Percentiles rank a stretch among this genome's conserved stretches.
phyloP scores from a whole-genome alignment of 2,329 filamentous ascomycete genomes.

The Pseudocercospora fuligena region DNA sequence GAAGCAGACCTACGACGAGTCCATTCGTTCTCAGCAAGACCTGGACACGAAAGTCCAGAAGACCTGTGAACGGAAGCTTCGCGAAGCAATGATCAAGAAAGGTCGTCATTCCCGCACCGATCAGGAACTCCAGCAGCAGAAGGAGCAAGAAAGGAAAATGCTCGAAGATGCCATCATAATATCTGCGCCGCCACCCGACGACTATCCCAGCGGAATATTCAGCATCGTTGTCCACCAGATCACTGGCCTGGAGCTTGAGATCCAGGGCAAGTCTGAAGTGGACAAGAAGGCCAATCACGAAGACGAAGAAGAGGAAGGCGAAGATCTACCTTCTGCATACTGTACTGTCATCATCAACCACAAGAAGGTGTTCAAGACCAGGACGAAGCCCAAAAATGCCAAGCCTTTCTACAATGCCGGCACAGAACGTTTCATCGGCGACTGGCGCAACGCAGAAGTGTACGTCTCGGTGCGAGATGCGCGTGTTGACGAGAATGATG shows the following conservation, averaged over 20 bases:
- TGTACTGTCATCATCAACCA: conserved; percentile 77
- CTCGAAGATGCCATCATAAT: conserved; percentile 67
- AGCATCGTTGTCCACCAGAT: conserved; percentile 76
- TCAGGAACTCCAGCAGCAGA: conserved; percentile 70
- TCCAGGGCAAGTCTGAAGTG: conserved; percentile 59
- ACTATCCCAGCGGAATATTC: conserved; percentile 69
- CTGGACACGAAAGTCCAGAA: conserved; percentile 62
- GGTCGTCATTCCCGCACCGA: conserved; percentile 40
- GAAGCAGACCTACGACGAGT: conserved; percentile 63
- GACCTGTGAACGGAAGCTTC: conserved; percentile 64
- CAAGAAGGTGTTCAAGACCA: conserved; percentile 69
- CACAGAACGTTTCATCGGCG: conserved; percentile 71
- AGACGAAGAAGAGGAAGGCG: conserved; percentile 62
- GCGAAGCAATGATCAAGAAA: conserved; percentile 66
- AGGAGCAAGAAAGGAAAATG: conserved; percentile 66
- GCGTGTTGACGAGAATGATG: conserved; percentile 70
- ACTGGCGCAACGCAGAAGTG: conserved; percentile 70
- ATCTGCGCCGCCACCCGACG: conserved; percentile 66
- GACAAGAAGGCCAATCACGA: conserved; percentile 56
- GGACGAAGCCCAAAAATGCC: conserved; percentile 77
- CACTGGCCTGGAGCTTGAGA: conserved; percentile 67
- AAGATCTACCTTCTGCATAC: conserved; percentile 71
- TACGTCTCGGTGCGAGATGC: conserved; percentile 71
- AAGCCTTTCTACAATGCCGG: conserved; percentile 81
- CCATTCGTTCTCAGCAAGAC: conserved; percentile 62